A percentile compares a stretch with the other conserved stretches of the same genome.
Conservation (phyloP, 2,329 filamentous ascomycete species). For the Sporothrix humicola region DNA sequence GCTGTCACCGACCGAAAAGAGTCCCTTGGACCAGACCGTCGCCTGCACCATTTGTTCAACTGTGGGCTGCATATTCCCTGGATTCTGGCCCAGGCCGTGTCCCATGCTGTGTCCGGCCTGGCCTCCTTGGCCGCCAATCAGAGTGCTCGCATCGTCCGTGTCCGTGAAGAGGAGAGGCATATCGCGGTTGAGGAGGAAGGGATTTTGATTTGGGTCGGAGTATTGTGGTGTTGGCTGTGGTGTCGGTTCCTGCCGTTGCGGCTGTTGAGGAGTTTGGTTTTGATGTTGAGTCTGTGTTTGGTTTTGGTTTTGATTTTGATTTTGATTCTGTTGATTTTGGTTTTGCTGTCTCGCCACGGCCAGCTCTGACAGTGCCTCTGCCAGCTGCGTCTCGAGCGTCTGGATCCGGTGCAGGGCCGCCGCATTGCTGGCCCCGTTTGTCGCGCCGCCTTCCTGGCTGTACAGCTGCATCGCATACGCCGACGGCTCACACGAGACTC, state of each 20-base stretch:
- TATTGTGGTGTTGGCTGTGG: neutral
- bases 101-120: neutral
- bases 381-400: constrained; percentile 31
- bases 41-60: constrained; percentile 54
- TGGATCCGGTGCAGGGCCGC: constrained; percentile 22
- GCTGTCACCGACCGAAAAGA: constrained; percentile 38
- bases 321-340: neutral
- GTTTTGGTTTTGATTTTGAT: no score
- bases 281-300: no score
- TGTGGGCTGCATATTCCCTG: neutral
- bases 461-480: constrained; percentile 33
- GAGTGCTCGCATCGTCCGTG: neutral
- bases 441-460: constrained; percentile 22
- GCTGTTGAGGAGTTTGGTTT: constrained; percentile 1
- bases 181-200: constrained; percentile 2
- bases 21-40: constrained; percentile 57
- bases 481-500: constrained; percentile 32
- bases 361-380: constrained; percentile 26
- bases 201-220: neutral
- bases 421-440: neutral
- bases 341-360: neutral
- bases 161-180: constrained; percentile 7
- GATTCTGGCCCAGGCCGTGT: no score
- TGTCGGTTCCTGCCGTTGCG: neutral
- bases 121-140: neutral